Evolutionary conservation across 2,329 filamentous ascomycete genomes (phyloP).

Genomic region (Phialemoniopsis sp.): DNA sequence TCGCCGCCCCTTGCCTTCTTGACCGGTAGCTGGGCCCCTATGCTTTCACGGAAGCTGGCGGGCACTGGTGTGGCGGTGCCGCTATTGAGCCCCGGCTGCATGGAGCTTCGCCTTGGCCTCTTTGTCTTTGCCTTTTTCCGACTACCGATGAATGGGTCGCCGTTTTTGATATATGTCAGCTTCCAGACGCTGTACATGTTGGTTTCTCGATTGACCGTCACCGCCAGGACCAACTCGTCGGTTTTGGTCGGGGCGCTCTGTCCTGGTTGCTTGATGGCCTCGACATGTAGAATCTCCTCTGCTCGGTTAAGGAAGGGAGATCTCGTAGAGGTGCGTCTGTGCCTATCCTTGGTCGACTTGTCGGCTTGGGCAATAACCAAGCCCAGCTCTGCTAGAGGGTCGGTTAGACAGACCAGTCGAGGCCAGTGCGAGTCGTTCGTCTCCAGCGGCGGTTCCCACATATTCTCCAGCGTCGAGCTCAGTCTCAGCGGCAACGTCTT

Average conservation of each 20-base stretch:
- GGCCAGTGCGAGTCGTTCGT: constrained; percentile 60
- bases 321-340: constrained; percentile 32
- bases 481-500: constrained; percentile 49
- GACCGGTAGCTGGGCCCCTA: constrained; percentile 55
- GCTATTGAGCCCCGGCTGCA: constrained; percentile 66
- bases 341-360: constrained; percentile 25
- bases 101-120: constrained; percentile 52
- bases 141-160: constrained; percentile 48
- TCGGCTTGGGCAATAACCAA: constrained; percentile 65
- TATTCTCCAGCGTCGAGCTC: constrained; percentile 50
- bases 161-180: constrained; percentile 69
- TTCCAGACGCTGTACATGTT: constrained; percentile 83
- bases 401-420: constrained; percentile 76
- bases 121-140: constrained; percentile 41
- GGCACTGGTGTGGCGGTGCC: constrained; percentile 75
- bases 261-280: constrained; percentile 57
- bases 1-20: constrained; percentile 51
- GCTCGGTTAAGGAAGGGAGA: constrained; percentile 63
- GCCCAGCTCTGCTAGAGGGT: constrained; percentile 82
- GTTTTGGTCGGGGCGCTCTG: constrained; percentile 23
- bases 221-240: constrained; percentile 62
- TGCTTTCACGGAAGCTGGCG: constrained; percentile 70
- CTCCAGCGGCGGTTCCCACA: constrained; percentile 52
- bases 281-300: constrained; percentile 83
- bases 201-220: constrained; percentile 76